Base-by-base conservation (phyloP, 129 eudicot genomes). In the Saposhnikovia divaricata region DNA sequence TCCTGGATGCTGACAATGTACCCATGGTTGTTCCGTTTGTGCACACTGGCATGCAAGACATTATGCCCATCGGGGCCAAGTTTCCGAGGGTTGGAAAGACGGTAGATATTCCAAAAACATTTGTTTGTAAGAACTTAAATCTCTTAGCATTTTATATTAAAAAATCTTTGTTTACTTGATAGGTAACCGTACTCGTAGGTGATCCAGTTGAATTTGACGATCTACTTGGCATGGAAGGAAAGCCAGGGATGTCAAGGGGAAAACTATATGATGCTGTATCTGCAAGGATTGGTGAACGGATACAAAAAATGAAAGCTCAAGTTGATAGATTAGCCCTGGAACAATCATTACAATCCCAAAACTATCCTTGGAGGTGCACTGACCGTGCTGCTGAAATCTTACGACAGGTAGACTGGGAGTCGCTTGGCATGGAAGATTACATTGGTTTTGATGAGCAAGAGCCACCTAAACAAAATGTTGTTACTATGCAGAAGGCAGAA, bases 11-110 rank as follows among this genome's bases (percentile, higher is more conserved):
- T 45, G 96, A 92, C 50, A 81, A 77, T 75, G 75, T 85, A 27
- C 96, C 97, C 14, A 82, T 92, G 39, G 97, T 92, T 31, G 84
- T 92, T 39, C 97, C 97, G 4, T 92, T 92, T 87, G 97, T 92
- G 84, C 97, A 92, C 76, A 84, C 90, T 74, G 97, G 96, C 71
- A 92, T 90, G 97, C 96, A 92, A 84, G 97, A 92, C 10, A 84
- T 92, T 80, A 88, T 90, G 95, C 97, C 97, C 78, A 85, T 92
- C 72, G 96, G 97, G 38, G 89, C 97, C 85, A 88, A 79, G 68
- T 80, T 90, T 79, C 97, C 97, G 9, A 86, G 89, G 89, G 76
- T 90, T 82, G 97, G 97, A 63, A 92, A 92, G 86, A 90, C 78
- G 76, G 97, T 92, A 87, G 12, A 82, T 45, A 16, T 68, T 63